These are phyloP conservation scores for Phlebiopsis gigantea DNA, from an alignment of 768 basidiomycete genomes.

Conservation along the genomic window DNA sequence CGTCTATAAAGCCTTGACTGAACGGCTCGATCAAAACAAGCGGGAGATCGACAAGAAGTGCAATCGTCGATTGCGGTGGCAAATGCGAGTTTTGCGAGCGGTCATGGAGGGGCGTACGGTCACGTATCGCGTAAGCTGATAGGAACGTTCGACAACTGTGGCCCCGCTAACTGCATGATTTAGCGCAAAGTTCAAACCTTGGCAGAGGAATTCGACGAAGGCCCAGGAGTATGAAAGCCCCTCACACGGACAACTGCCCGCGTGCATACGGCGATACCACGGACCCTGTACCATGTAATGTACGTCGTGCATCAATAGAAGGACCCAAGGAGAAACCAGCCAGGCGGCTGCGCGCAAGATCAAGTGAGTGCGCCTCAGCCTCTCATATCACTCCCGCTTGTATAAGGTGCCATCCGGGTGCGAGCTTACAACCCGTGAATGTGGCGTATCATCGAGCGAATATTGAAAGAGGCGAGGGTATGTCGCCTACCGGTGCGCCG, in stretches of 20 bases:
- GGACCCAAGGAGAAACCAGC: background rate
- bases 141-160: background rate
- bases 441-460: constrained; percentile 31
- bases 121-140: constrained; percentile 54
- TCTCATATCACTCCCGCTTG: constrained; percentile 16
- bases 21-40: constrained; percentile 32
- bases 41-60: constrained; percentile 42
- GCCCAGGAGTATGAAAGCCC: constrained; percentile 17
- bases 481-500: background rate
- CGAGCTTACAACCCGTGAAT: constrained; percentile 18
- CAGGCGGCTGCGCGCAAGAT: background rate
- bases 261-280: background rate
- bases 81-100: constrained; percentile 56
- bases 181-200: constrained; percentile 65
- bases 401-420: constrained; percentile 27
- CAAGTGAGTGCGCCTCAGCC: constrained; percentile 4
- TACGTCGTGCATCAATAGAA: background rate
- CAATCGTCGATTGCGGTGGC: constrained; percentile 61
- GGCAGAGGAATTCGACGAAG: constrained; percentile 57
- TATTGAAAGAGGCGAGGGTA: constrained; percentile 4
- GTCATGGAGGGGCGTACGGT: constrained; percentile 62
- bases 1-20: constrained; percentile 63
- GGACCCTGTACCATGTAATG: background rate
- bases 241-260: background rate
- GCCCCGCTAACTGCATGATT: background rate